Percentiles rank a stretch among this genome's conserved stretches.
phyloP scores from a whole-genome alignment of 306 rosid species.

The Gleditsia sinensis region DNA sequence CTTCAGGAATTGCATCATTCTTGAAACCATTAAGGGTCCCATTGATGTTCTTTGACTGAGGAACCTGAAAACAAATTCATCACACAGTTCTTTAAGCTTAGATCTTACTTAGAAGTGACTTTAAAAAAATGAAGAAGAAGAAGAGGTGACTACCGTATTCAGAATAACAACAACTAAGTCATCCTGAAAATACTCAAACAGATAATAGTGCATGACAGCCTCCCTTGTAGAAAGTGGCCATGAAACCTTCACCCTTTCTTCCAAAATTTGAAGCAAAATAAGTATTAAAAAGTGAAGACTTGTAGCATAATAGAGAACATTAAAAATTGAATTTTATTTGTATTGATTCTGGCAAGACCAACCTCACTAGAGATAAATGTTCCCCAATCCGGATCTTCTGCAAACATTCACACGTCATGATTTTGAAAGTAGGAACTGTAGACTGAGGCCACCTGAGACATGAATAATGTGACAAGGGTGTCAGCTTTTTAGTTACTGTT shows the following conservation, averaged over 20 bases:
- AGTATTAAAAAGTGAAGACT: constrained; percentile 39
- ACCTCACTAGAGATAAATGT: constrained; percentile 85
- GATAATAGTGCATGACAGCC: constrained; percentile 70
- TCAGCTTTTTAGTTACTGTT: background rate
- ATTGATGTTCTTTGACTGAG: constrained; percentile 50
- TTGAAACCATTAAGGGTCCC: constrained; percentile 50
- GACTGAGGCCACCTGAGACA: constrained; percentile 90
- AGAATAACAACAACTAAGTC: constrained; percentile 74
- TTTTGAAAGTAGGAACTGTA: constrained; percentile 73
- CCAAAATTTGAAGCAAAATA: constrained; percentile 58
- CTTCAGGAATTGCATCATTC: constrained; percentile 62
- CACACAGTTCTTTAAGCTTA: constrained; percentile 32
- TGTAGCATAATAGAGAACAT: constrained; percentile 2
- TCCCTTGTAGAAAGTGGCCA: constrained; percentile 97
- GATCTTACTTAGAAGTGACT: constrained; percentile 12
- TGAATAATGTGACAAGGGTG: constrained; percentile 30
- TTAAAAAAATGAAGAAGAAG: background rate
- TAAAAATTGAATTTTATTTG: background rate
- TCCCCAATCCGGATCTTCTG: constrained; percentile 72
- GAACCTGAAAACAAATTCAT: constrained; percentile 52
- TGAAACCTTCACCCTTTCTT: constrained; percentile 90
- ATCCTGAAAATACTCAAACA: constrained; percentile 87
- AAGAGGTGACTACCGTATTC: constrained; percentile 64
- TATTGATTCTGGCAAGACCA: constrained; percentile 32
- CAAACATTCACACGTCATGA: constrained; percentile 60